Evolutionary conservation across 495 filamentous ascomycete species (phyloP).

Genomic region (Penicillium simplicissimum): DNA sequence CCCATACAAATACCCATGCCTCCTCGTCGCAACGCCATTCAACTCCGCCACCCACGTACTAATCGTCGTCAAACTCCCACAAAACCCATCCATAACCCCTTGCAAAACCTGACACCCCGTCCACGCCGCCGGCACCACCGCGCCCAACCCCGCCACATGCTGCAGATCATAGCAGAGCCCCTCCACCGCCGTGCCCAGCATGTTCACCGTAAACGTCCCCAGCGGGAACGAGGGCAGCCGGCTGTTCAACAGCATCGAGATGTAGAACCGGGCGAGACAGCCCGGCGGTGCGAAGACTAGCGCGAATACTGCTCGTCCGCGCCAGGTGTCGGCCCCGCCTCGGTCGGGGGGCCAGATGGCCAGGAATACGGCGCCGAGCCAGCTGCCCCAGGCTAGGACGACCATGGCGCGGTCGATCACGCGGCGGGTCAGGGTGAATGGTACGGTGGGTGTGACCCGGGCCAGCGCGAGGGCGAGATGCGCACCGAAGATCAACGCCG

Average conservation of each 20-base stretch:
- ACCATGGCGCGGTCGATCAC: constrained; percentile 64
- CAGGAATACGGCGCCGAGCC: constrained; percentile 78
- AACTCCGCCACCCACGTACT: constrained; percentile 89
- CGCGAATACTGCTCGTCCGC: constrained; percentile 71
- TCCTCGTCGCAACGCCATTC: constrained; percentile 57
- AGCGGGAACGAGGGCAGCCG: constrained; percentile 73
- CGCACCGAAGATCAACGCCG: constrained; percentile 46
- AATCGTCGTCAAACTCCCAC: constrained; percentile 87
- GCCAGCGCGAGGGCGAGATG: constrained; percentile 69
- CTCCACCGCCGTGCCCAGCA: constrained; percentile 66
- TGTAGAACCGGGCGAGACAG: constrained; percentile 69
- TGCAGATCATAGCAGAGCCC: constrained; percentile 75
- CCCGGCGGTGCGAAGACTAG: constrained; percentile 85
- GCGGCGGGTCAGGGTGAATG: constrained; percentile 55
- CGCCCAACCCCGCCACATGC: constrained; percentile 44
- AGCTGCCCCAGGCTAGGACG: constrained; percentile 66
- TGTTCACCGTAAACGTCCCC: constrained; percentile 85
- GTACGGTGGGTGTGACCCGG: constrained; percentile 54
- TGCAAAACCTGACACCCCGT: constrained; percentile 79
- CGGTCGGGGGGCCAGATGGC: constrained; percentile 73
- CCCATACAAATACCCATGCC: constrained; percentile 78
- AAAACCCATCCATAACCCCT: constrained; percentile 88
- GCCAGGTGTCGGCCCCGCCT: constrained; percentile 54
- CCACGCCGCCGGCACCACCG: constrained; percentile 25
- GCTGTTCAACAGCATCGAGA: constrained; percentile 66